Evolutionary conservation across 257 asterid genomes (phyloP).

Genomic region (Plectranthus barbatus): DNA sequence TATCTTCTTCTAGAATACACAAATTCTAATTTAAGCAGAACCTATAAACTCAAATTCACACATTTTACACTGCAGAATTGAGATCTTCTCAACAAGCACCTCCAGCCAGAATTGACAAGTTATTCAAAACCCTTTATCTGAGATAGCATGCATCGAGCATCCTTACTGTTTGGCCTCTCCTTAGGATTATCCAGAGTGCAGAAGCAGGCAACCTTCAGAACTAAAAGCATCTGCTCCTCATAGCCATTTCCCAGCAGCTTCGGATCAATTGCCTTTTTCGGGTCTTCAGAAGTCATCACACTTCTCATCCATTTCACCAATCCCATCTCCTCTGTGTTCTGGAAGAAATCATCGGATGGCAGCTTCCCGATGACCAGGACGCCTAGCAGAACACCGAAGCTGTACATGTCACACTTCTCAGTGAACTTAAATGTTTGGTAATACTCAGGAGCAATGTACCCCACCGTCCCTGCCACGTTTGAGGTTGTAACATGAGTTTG

Average conservation of each 20-base stretch:
- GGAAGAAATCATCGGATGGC: conserved; percentile 78
- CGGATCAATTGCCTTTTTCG: conserved; percentile 60
- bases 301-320: conserved; percentile 87
- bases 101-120: background rate
- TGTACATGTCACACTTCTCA: conserved; percentile 81
- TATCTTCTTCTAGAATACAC: background rate
- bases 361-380: conserved; percentile 60
- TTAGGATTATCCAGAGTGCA: conserved; percentile 76
- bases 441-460: conserved; percentile 92
- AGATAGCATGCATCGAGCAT: conserved; percentile 68
- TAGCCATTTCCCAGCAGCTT: conserved; percentile 57
- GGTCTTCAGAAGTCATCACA: conserved; percentile 70
- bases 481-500: conserved; percentile 68
- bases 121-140: conserved; percentile 51
- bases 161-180: conserved; percentile 89
- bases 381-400: conserved; percentile 73
- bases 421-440: conserved; percentile 82
- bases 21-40: no score
- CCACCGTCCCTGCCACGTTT: conserved; percentile 81
- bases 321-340: conserved; percentile 61
- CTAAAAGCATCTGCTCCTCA: conserved; percentile 88
- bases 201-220: conserved; percentile 85
- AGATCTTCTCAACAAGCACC: conserved; percentile 8
- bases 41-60: background rate
- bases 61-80: conserved; percentile 13